Evolutionary conservation across 257 asterid species (phyloP).

Genomic region (Cordia subcordata): DNA sequence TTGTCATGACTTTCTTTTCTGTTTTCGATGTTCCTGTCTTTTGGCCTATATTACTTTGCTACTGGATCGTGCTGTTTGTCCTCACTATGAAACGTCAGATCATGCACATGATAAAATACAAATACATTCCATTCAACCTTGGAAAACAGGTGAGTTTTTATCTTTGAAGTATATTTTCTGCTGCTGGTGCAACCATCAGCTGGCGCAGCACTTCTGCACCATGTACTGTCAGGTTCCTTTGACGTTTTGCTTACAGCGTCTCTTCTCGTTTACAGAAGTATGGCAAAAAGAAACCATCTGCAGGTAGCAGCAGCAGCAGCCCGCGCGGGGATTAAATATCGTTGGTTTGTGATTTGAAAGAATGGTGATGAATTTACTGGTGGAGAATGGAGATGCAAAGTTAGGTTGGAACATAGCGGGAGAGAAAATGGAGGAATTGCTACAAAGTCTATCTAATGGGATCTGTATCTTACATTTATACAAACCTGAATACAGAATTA

Average conservation of each 20-base stretch:
- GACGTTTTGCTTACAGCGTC: not conserved
- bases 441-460: constrained; percentile 5
- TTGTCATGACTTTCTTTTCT: constrained; percentile 80
- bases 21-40: constrained; percentile 88
- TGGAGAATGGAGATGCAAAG: not conserved
- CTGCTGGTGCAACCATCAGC: not conserved
- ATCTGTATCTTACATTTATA: constrained; percentile 40
- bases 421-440: not conserved
- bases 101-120: constrained; percentile 89
- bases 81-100: constrained; percentile 94
- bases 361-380: not conserved
- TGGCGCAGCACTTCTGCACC: too few species aligned
- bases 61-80: constrained; percentile 81
- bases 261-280: not conserved
- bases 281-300: not conserved
- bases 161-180: constrained; percentile 1
- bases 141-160: constrained; percentile 72
- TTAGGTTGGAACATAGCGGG: too few species aligned
- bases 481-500: constrained; percentile 9
- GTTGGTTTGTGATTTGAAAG: too few species aligned
- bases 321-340: not conserved
- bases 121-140: constrained; percentile 66
- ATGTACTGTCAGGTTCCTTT: not conserved
- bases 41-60: constrained; percentile 85
- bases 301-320: not conserved